Evolutionary conservation across 768 basidiomycete genomes (phyloP).

Genomic region (Asterophora lycoperdoides): DNA sequence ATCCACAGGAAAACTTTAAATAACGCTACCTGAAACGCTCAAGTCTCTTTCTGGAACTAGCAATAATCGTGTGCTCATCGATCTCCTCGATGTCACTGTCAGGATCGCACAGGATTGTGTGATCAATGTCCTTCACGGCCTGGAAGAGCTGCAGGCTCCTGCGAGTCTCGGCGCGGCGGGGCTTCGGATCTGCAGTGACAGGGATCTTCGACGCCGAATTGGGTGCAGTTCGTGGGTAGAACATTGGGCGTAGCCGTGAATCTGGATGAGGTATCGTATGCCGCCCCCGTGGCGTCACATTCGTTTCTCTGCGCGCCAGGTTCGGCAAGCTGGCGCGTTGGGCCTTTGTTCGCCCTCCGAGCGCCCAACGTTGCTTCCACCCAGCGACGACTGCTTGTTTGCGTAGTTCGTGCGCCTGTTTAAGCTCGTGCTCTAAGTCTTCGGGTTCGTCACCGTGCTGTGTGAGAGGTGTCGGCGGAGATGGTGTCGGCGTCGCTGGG

Average conservation of each 20-base stretch:
- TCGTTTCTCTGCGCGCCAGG: constrained; percentile 41
- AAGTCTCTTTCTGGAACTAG: background rate
- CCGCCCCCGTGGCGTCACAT: constrained; percentile 39
- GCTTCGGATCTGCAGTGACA: constrained; percentile 4
- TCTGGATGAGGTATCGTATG: constrained; percentile 23
- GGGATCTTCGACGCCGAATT: constrained; percentile 10
- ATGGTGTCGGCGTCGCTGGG: constrained; percentile 29
- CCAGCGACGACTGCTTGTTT: constrained; percentile 44
- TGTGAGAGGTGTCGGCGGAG: constrained; percentile 33
- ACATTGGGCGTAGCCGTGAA: constrained; percentile 12
- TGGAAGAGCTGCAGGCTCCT: constrained; percentile 23
- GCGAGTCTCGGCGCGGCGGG: constrained; percentile 17
- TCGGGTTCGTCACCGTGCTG: constrained; percentile 24
- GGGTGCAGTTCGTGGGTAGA: constrained; percentile 17
- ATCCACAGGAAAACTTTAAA: background rate
- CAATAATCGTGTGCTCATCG: background rate
- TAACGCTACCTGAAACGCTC: constrained; percentile 6
- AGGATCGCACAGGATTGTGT: background rate
- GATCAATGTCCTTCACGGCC: constrained; percentile 7
- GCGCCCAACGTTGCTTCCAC: constrained; percentile 52
- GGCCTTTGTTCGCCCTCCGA: constrained; percentile 36
- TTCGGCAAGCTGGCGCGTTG: constrained; percentile 17
- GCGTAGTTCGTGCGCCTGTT: constrained; percentile 25
- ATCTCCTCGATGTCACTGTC: background rate
- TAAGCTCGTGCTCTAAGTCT: constrained; percentile 23